Evolutionary conservation across 2,329 filamentous ascomycete genomes (phyloP).

Genomic region (Massarina eburnea): DNA sequence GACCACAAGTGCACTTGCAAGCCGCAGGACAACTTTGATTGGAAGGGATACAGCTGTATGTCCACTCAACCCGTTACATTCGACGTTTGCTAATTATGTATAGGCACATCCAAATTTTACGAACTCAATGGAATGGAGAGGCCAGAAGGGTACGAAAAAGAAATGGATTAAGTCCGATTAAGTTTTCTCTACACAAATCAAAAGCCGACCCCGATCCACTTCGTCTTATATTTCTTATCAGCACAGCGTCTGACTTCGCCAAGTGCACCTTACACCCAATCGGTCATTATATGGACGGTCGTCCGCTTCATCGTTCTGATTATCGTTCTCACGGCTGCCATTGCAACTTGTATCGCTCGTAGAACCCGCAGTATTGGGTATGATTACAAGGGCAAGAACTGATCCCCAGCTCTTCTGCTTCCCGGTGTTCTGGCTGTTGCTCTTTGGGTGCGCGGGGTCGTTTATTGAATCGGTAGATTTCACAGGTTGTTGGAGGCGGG

Average conservation of each 20-base stretch:
- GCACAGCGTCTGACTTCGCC: conserved; percentile 29
- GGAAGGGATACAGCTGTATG: conserved; percentile 98
- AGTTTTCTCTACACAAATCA: conserved; percentile 13
- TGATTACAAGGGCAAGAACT: conserved; percentile 1
- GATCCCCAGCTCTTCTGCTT: not conserved
- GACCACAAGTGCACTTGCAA: conserved; percentile 94
- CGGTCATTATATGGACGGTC: conserved; percentile 24
- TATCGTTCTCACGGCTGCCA: conserved; percentile 14
- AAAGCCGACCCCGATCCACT: conserved; percentile 6
- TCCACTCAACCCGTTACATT: conserved; percentile 12
- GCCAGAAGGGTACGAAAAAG: conserved; percentile 80
- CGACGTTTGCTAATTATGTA: conserved; percentile 36
- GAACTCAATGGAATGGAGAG: conserved; percentile 79
- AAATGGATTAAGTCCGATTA: conserved; percentile 48
- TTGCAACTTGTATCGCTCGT: conserved; percentile 18
- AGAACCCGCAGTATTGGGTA: conserved; percentile 10
- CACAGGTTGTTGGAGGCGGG: not conserved
- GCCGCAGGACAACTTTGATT: conserved; percentile 96
- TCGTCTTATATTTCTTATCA: conserved; percentile 4
- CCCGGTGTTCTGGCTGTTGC: not conserved
- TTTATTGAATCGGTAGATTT: not conserved
- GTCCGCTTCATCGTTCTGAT: conserved; percentile 23
- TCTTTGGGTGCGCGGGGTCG: not conserved
- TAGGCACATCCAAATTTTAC: conserved; percentile 83
- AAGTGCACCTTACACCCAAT: conserved; percentile 32